Conservation (phyloP, 1,139 yeast species). For the Kodamaea suecica region DNA sequence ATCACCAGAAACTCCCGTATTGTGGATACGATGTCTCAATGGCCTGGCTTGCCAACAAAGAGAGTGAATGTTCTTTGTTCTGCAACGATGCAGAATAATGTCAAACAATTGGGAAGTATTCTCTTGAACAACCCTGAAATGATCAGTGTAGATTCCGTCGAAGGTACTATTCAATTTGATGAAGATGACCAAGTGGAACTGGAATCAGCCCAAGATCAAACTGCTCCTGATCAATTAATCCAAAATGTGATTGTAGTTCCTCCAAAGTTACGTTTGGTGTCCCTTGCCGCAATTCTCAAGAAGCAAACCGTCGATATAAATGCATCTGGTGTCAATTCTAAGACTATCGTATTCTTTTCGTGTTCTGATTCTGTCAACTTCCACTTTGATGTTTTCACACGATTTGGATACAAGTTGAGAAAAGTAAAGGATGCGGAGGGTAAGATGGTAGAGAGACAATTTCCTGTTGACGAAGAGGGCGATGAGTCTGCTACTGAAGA, state of each 20-base stretch:
- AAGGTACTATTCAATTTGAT: slow-evolving; percentile 40
- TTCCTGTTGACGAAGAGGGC: slow-evolving; percentile 18
- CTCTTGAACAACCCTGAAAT: slow-evolving; percentile 70
- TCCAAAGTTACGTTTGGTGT: slow-evolving; percentile 82
- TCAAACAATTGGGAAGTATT: slow-evolving; percentile 73
- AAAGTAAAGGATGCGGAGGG: slow-evolving; percentile 29
- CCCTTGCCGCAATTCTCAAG: slow-evolving; percentile 65
- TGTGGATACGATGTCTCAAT: slow-evolving; percentile 33
- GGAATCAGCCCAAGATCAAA: slow-evolving; percentile 6
- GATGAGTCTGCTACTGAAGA: slow-evolving; percentile 22
- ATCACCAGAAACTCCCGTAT: slow-evolving; percentile 48
- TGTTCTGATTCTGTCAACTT: slow-evolving; percentile 95
- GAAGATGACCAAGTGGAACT: slow-evolving; percentile 32
- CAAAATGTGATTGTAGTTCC: slow-evolving; percentile 83
- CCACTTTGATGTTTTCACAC: slow-evolving; percentile 73
- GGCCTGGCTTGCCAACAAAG: slow-evolving; percentile 60
- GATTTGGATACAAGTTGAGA: slow-evolving; percentile 45
- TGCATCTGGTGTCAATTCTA: slow-evolving; percentile 26
- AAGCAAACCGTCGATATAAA: slow-evolving; percentile 33
- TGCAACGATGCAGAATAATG: slow-evolving; percentile 86
- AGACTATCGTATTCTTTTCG: slow-evolving; percentile 83
- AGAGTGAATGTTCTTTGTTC: slow-evolving; percentile 85
- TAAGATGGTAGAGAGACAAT: slow-evolving; percentile 17
- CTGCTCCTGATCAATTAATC: slow-evolving; percentile 87
- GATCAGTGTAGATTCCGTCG: slow-evolving; percentile 43